Evolutionary conservation across 2,329 filamentous ascomycete species (phyloP), one percentile per base, ranked within the genome.

Genomic region (Colletotrichum sp.): DNA sequence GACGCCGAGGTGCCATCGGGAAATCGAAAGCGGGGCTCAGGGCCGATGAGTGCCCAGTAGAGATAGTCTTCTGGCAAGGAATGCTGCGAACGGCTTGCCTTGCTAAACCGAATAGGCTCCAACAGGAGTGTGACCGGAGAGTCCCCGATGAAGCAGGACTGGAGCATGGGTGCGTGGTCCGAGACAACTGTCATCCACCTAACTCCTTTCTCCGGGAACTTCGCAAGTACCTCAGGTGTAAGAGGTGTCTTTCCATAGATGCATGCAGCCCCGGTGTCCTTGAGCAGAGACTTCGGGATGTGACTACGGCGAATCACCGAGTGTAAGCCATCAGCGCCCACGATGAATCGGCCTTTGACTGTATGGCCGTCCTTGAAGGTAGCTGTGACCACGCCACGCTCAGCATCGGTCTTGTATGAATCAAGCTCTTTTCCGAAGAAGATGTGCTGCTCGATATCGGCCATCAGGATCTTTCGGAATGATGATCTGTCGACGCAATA

Each of bases 311-410:
- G 6, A 85, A 84, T 0, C 90, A 92, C 6, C 93, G 91, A 93
- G 79, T 91, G 89, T 55, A 93, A 89, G 13, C 92, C 92, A 64
- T 94, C 92, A 5, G 91, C 92, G 4, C 88, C 92, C 12, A 93
- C 81, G 12, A 93, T 84, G 86, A 93, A 85, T 0, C 87, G 86
- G 2, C 92, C 92, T 79, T 92, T 90, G 7, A 87, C 85, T 0
- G 90, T 90, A 15, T 86, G 87, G 1, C 92, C 92, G 78, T 94
- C 92, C 0, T 88, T 87, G 78, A 94, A 94, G 3, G 91, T 79
- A 3, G 89, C 89, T 3, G 83, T 84, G 2, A 94, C 92, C 5
- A 92, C 91, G 7, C 84, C 83, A 1, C 81, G 80, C 0, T 89
- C 91, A 63, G 90, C 79, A 78, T 93, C 90, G 84, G 26, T 60